Evolutionary conservation across 805 yeast genomes (phyloP).

Genomic region (Ogataea naganishii): DNA sequence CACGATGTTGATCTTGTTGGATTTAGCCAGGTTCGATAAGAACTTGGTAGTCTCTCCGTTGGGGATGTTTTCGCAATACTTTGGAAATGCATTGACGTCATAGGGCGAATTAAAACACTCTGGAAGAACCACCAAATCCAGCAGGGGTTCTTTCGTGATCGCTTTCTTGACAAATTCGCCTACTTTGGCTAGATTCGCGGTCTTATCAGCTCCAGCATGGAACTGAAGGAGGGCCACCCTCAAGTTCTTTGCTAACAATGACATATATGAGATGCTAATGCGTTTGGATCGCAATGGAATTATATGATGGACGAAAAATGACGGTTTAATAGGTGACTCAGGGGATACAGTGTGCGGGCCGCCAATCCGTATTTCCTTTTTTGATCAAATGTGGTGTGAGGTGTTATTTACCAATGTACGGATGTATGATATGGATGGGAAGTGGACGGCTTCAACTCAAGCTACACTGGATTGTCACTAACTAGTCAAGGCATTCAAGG

Average conservation of each 20-base stretch:
- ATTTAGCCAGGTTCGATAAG: constrained; percentile 57
- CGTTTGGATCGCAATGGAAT: no score
- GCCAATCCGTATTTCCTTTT: no score
- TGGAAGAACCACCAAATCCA: constrained; percentile 78
- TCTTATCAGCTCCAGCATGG: constrained; percentile 72
- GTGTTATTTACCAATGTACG: no score
- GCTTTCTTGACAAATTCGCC: constrained; percentile 59
- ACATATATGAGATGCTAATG: no score
- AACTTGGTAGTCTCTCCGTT: constrained; percentile 58
- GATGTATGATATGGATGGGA: no score
- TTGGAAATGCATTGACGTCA: constrained; percentile 74
- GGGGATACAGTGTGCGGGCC: no score
- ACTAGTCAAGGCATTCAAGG: no score
- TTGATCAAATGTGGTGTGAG: no score
- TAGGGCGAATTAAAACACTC: constrained; percentile 97
- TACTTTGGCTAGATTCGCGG: constrained; percentile 66
- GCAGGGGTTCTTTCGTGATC: constrained; percentile 36
- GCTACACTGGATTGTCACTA: no score
- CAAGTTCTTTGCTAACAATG: constrained; percentile 40
- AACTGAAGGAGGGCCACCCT: constrained; percentile 83
- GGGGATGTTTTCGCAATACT: constrained; percentile 85
- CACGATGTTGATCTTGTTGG: constrained; percentile 53
- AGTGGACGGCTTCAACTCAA: no score
- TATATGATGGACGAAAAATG: no score
- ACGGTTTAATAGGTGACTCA: no score